These are phyloP conservation scores for Cicer cuneatum DNA, from an alignment of 306 rosid genomes.

Conservation along the genomic window DNA sequence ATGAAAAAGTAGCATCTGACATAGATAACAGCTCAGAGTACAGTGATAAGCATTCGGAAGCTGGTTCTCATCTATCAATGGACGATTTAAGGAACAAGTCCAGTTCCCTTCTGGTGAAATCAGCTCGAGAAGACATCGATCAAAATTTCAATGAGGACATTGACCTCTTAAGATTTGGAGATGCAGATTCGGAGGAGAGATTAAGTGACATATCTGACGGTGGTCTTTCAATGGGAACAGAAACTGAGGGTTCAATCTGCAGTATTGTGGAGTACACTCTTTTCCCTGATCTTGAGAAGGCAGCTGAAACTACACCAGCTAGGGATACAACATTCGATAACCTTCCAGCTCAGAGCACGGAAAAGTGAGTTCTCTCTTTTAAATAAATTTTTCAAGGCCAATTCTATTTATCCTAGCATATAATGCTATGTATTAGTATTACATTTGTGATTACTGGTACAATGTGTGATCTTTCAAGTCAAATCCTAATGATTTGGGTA, in stretches of 20 bases:
- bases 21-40: slow-evolving; percentile 76
- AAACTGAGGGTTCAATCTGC: slow-evolving; percentile 90
- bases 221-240: slow-evolving; percentile 99
- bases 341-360: slow-evolving; percentile 49
- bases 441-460: not conserved
- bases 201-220: slow-evolving; percentile 98
- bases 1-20: slow-evolving; percentile 63
- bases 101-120: slow-evolving; percentile 51
- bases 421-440: not conserved
- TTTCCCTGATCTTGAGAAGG: slow-evolving; percentile 81
- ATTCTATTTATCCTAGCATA: slow-evolving; percentile 1
- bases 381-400: not conserved
- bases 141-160: slow-evolving; percentile 69
- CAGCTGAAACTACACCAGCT: slow-evolving; percentile 50
- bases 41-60: slow-evolving; percentile 82
- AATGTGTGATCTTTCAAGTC: slow-evolving; percentile 32
- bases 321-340: slow-evolving; percentile 43
- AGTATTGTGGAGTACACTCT: slow-evolving; percentile 94
- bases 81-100: slow-evolving; percentile 72
- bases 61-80: slow-evolving; percentile 74
- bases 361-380: slow-evolving; percentile 55
- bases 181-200: slow-evolving; percentile 93
- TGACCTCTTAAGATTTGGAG: slow-evolving; percentile 87
- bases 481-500: slow-evolving; percentile 1
- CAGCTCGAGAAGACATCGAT: slow-evolving; percentile 49